A percentile compares a stretch with the other conserved stretches of the same genome.
Conservation (phyloP, 257 asterid genomes). For the Rubia yunnanensis region DNA sequence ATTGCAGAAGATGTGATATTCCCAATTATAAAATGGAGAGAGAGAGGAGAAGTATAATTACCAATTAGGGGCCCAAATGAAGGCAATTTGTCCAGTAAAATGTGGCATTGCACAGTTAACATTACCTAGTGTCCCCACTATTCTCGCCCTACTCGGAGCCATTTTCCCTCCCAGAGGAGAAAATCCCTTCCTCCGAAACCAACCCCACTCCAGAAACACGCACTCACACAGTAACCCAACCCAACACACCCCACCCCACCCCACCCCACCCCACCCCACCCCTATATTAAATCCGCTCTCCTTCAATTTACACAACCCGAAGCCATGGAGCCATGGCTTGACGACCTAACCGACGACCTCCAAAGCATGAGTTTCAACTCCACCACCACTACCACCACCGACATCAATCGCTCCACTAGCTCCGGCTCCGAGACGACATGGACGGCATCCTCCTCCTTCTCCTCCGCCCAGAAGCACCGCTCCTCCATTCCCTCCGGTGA, state of each 20-base stretch:
- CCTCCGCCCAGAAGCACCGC: conserved; percentile 28
- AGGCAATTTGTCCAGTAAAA: conserved; percentile 10
- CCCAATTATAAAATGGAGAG: neutral
- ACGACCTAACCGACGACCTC: conserved; percentile 71
- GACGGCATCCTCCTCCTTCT: conserved; percentile 58
- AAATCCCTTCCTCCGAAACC: neutral
- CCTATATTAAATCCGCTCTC: neutral
- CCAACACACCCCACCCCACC: neutral
- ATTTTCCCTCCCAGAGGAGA: neutral
- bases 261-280: neutral
- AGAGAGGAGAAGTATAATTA: neutral
- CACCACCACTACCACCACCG: conserved; percentile 55
- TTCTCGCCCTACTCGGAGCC: conserved; percentile 14
- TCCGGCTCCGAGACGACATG: conserved; percentile 79
- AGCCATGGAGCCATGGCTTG: conserved; percentile 65
- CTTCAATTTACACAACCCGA: neutral
- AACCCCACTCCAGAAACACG: conserved; percentile 1
- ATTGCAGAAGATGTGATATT: too few species aligned
- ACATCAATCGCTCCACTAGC: conserved; percentile 77
- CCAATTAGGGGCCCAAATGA: conserved; percentile 13
- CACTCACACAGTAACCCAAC: neutral
- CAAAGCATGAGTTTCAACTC: conserved; percentile 92
- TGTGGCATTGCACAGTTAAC: neutral
- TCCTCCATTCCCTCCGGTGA: conserved; percentile 57
- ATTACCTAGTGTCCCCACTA: conserved; percentile 6